Conservation (phyloP, 1,284 basidiomycete species). For the Rhodotorula sp. region DNA sequence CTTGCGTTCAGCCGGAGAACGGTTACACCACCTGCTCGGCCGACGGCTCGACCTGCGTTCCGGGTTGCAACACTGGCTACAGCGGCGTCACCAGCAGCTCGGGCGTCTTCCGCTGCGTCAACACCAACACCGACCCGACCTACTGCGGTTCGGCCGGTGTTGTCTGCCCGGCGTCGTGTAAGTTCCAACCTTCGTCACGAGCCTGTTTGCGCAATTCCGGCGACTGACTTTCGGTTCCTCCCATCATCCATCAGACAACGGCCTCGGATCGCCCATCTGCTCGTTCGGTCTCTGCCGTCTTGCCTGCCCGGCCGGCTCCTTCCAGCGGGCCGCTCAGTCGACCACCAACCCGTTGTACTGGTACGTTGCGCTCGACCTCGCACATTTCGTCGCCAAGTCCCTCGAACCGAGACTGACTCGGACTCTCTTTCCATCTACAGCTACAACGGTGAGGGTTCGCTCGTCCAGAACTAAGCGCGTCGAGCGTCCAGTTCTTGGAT, state of each 20-base stretch:
- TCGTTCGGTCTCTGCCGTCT: constrained; percentile 7
- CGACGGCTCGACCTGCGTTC: constrained; percentile 6
- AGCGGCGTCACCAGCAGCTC: neutral
- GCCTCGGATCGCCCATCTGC: neutral
- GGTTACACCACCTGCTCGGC: constrained; percentile 17
- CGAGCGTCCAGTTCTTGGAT: neutral
- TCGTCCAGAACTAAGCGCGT: constrained; percentile 8
- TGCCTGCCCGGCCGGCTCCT: neutral
- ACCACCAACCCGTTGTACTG: constrained; percentile 16
- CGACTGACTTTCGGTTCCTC: too few relatives aligned
- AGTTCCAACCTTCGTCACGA: neutral
- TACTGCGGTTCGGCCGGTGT: constrained; percentile 10
- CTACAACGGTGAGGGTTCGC: constrained; percentile 18
- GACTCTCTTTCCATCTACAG: neutral
- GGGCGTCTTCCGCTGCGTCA: constrained; percentile 4
- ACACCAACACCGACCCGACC: constrained; percentile 2
- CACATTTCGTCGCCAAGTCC: neutral
- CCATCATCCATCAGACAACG: neutral
- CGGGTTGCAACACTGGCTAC: constrained; percentile 19
- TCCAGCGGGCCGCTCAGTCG: constrained; percentile 7
- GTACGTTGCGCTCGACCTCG: neutral
- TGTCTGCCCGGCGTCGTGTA: neutral
- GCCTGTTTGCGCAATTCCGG: too few relatives aligned
- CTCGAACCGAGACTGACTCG: neutral
- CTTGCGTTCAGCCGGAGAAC: constrained; percentile 9